Evolutionary conservation across 2,329 filamentous ascomycete species (phyloP).

Genomic region (Zymoseptoria crescenta): DNA sequence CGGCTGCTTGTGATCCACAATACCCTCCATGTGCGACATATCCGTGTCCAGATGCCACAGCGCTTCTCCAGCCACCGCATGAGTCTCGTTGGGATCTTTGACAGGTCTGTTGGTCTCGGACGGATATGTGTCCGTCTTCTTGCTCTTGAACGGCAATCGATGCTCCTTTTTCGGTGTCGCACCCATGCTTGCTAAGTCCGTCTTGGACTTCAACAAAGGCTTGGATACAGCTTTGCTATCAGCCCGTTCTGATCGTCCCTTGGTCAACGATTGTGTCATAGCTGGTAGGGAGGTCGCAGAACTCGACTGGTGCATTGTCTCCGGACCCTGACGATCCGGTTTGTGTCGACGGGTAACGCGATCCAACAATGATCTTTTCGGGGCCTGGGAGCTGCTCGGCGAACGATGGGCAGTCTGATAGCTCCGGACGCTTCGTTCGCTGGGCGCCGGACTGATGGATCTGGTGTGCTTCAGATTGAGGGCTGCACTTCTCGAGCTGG

Average conservation of each 20-base stretch:
- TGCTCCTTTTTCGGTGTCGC: slow-evolving; percentile 19
- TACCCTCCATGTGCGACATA: slow-evolving; percentile 83
- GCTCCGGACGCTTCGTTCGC: slow-evolving; percentile 55
- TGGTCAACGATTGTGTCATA: slow-evolving; percentile 26
- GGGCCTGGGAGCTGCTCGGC: slow-evolving; percentile 39
- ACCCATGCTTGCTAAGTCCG: slow-evolving; percentile 12
- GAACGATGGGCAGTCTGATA: slow-evolving; percentile 47
- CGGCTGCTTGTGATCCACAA: slow-evolving; percentile 56
- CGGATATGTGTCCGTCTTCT: slow-evolving; percentile 38
- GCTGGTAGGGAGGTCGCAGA: slow-evolving; percentile 33
- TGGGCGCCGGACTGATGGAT: slow-evolving; percentile 75
- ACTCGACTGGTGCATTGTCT: slow-evolving; percentile 32
- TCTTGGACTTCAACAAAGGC: slow-evolving; percentile 13
- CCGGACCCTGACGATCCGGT: slow-evolving; percentile 30
- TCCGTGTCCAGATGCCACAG: slow-evolving; percentile 80
- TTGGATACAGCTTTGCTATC: slow-evolving; percentile 23
- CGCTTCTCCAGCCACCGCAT: slow-evolving; percentile 31
- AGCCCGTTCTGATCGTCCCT: slow-evolving; percentile 11
- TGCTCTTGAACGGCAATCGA: slow-evolving; percentile 48
- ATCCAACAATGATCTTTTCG: slow-evolving; percentile 47
- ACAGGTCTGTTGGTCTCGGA: slow-evolving; percentile 33
- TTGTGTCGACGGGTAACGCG: slow-evolving; percentile 46
- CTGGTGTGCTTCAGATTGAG: slow-evolving; percentile 49
- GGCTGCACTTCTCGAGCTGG: slow-evolving; percentile 39
- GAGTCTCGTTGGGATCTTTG: slow-evolving; percentile 37